phyloP scores from a whole-genome alignment of 2,329 filamentous ascomycete genomes.

The Dothiorella sarmentorum region DNA sequence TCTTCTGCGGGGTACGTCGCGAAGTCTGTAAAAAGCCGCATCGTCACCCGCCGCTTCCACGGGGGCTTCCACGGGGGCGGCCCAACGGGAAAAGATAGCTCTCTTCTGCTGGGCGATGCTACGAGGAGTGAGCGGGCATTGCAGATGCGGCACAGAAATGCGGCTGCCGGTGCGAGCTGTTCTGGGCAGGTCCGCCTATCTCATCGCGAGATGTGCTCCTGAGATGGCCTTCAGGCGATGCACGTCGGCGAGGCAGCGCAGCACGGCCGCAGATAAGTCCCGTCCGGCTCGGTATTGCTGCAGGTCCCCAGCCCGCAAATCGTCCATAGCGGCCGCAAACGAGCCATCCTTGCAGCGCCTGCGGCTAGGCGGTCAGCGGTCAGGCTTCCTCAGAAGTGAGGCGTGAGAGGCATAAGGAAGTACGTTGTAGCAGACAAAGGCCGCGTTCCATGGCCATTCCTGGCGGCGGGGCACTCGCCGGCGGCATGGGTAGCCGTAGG shows the following conservation, averaged over 20 bases:
- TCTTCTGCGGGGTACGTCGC: conserved; percentile 13
- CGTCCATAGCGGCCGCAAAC: background rate
- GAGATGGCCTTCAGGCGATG: background rate
- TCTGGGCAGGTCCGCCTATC: conserved; percentile 8
- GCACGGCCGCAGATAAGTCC: conserved; percentile 13
- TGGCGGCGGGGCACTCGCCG: conserved; percentile 5
- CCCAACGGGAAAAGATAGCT: background rate
- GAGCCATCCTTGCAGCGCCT: conserved; percentile 6
- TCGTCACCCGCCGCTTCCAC: conserved; percentile 4
- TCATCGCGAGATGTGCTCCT: conserved; percentile 1
- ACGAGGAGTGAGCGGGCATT: background rate
- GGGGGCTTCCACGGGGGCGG: background rate
- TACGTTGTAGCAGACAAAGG: background rate
- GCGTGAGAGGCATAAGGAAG: too few relatives aligned
- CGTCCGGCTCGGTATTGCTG: conserved; percentile 5
- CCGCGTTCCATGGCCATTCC: background rate
- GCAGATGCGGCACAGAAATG: background rate
- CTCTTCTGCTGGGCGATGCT: background rate
- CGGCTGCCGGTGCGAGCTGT: background rate
- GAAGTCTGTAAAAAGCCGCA: conserved; percentile 13
- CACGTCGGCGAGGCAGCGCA: background rate
- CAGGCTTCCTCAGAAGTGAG: background rate
- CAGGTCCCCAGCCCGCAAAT: conserved; percentile 12
- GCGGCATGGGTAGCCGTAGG: conserved; percentile 10
- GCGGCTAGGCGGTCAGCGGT: conserved; percentile 1